These are phyloP conservation scores for Beta vulgaris DNA, from an alignment of 148 eudicot species.

Conservation along the genomic window DNA sequence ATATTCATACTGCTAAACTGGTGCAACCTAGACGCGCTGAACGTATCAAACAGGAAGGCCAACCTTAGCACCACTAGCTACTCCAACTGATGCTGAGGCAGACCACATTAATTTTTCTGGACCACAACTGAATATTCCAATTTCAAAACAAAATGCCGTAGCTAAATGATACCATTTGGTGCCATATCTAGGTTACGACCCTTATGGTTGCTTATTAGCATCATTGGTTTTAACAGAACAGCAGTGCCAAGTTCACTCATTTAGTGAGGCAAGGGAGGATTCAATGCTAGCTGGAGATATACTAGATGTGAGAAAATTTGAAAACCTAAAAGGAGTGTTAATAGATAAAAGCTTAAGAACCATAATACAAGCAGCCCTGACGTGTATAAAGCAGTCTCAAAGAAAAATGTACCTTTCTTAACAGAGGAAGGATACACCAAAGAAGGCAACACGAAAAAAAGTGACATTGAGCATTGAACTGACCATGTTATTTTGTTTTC, in stretches of 20 bases:
- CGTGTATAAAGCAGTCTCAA: too few species aligned
- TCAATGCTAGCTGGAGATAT: neutral
- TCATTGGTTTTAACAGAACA: neutral
- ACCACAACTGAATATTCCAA: neutral
- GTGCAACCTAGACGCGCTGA: too few species aligned
- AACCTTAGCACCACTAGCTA: neutral
- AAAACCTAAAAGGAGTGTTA: too few species aligned
- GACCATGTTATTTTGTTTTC: too few species aligned
- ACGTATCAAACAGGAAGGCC: too few species aligned
- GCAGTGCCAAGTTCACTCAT: neutral
- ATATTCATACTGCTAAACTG: too few species aligned
- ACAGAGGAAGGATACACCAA: neutral
- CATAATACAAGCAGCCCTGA: too few species aligned
- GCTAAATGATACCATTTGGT: neutral
- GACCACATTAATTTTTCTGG: neutral
- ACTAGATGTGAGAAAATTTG: too few species aligned
- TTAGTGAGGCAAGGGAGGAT: neutral
- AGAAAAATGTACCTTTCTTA: neutral
- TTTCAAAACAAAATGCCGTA: neutral
- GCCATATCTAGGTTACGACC: neutral
- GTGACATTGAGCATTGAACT: too few species aligned
- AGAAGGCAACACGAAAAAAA: neutral
- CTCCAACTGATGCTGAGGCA: neutral
- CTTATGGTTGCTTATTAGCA: neutral
- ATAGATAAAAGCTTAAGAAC: neutral